Evolutionary conservation across 495 filamentous ascomycete genomes (phyloP).

Genomic region (Penicillium pulvis): DNA sequence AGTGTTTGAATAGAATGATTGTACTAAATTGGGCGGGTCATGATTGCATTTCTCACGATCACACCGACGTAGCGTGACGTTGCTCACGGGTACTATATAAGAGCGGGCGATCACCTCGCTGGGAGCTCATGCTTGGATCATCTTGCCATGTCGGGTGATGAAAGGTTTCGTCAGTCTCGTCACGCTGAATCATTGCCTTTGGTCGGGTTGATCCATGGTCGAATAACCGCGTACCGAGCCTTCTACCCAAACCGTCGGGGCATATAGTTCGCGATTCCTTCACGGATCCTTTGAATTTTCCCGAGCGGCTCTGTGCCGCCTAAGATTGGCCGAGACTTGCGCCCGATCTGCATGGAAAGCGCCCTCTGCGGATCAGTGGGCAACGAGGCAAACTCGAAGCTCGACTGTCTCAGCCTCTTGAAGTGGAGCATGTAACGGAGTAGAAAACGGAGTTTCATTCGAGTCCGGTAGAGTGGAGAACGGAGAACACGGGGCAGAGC

Average conservation of each 20-base stretch:
- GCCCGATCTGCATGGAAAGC: not conserved
- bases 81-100: constrained; percentile 25
- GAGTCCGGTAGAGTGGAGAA: constrained; percentile 10
- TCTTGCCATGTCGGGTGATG: constrained; percentile 31
- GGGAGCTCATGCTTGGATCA: constrained; percentile 25
- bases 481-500: constrained; percentile 26
- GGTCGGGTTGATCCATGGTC: constrained; percentile 32
- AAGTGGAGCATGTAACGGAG: constrained; percentile 12
- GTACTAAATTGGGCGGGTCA: constrained; percentile 25
- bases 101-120: constrained; percentile 8
- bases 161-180: constrained; percentile 40
- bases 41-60: constrained; percentile 36
- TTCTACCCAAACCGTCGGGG: constrained; percentile 23
- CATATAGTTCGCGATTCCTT: constrained; percentile 4
- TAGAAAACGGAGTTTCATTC: constrained; percentile 13
- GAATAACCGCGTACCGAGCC: constrained; percentile 17
- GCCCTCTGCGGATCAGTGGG: not conserved
- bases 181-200: constrained; percentile 34
- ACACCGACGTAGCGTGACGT: constrained; percentile 39
- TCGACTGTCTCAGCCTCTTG: constrained; percentile 7
- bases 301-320: constrained; percentile 4
- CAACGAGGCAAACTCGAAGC: not conserved
- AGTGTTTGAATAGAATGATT: constrained; percentile 21
- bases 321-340: constrained; percentile 4
- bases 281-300: not conserved